Base-by-base conservation (phyloP, 208 protist species). In the Tritrichomonas musculus region DNA sequence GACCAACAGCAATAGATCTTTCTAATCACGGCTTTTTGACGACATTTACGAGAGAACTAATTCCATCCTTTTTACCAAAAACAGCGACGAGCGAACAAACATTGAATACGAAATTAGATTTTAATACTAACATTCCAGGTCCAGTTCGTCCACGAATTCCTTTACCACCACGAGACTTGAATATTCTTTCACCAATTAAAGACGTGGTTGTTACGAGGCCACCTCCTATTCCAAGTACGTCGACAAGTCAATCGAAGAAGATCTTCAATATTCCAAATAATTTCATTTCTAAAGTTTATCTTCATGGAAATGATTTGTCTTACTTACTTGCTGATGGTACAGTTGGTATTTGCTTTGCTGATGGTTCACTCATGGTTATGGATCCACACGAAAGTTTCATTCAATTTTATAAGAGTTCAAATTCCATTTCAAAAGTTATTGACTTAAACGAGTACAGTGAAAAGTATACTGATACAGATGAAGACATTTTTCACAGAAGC, bases 321-420 rank as follows among this genome's bases (percentile, higher is more conserved):
- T 99, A 99, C 96, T 73, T 96, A 64, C 96, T 99, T 30, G 97
- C 94, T 94, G 97, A 97, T 94, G 97, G 97, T 27, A 95, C 96
- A 55, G 96, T 97, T 92, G 98, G 98, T 36, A 98, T 97, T n/a
- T 96, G 97, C 95, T 99, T 98, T 96, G 99, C 99, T 96, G 98
- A 99, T 96, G 95, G 94, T 33, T 98, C 97, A 14, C 98, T 98
- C 94, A 98, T 99, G 66, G 95, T 98, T 47, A 97, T 97, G 95
- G 95, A 97, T 94, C 93, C 95, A 41, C 92, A 95, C 69, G 14
- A 88, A 57, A 49, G 14, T 27, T 88, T 88, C 27, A 57, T 88
- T 39, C 77, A 88, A 60, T 88, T 57, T 50, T 88, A 49, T 44
- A 20, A 44, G 11, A 49, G 27, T 50, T 88, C 53, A 39, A 2